Conservation (phyloP, 2,329 filamentous ascomycete genomes). For the Scedosporium aurantiacum region DNA sequence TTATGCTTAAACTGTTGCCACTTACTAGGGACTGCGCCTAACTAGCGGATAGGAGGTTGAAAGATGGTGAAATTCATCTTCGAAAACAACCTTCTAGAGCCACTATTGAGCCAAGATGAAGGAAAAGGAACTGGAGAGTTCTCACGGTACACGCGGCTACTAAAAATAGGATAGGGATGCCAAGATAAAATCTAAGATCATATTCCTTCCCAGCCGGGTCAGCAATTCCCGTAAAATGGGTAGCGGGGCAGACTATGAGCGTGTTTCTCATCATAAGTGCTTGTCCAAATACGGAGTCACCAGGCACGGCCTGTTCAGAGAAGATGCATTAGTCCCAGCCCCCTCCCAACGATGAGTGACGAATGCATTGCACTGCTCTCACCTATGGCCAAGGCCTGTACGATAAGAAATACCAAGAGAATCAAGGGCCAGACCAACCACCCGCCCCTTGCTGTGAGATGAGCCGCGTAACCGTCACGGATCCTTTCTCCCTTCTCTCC, state of each 20-base stretch:
- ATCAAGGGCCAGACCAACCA: no score
- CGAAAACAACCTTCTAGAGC: slow-evolving; percentile 39
- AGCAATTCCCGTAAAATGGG: no score
- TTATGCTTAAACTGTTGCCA: no score
- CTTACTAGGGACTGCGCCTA: slow-evolving; percentile 58
- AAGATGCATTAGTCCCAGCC: no score
- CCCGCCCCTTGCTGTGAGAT: no score
- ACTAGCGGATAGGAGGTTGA: slow-evolving; percentile 63
- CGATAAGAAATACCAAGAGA: no score
- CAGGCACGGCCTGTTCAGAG: slow-evolving; percentile 38
- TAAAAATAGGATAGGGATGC: neutral
- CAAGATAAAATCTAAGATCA: neutral
- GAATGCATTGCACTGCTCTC: no score
- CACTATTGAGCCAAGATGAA: neutral
- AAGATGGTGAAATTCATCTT: slow-evolving; percentile 56
- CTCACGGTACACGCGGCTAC: neutral
- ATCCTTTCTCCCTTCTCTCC: no score
- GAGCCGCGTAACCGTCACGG: slow-evolving; percentile 48
- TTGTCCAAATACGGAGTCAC: slow-evolving; percentile 56
- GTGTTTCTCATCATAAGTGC: slow-evolving; percentile 23
- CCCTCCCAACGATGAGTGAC: no score
- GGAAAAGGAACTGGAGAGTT: neutral
- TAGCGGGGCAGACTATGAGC: neutral
- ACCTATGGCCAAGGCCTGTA: no score
- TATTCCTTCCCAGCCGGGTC: neutral